Base-by-base conservation (phyloP, 352 stramenopile genomes). In the Phytophthora parvispora region DNA sequence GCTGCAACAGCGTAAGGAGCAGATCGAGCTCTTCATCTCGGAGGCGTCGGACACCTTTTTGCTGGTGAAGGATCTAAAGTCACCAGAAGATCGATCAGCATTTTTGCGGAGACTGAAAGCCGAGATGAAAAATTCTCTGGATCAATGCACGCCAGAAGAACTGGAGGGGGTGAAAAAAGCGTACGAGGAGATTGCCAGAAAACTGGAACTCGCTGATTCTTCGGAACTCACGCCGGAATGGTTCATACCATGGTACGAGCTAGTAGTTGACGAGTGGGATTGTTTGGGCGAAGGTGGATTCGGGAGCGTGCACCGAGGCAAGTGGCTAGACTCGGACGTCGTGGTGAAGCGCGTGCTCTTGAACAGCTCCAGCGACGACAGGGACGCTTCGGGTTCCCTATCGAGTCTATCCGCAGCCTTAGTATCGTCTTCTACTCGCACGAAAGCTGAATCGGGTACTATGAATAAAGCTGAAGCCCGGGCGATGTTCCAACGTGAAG, bases 401-500 rank as follows among this genome's bases (percentile, higher is more conserved):
- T 45, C 36, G 27, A 51, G 22, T 22, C 20, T 6, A 2, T 51
- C 34, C 1, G 15, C 24, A 2, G 34, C 20, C 7, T 18, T n/a
- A n/a, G n/a, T n/a, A n/a, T n/a, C n/a, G n/a, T n/a, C n/a, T n/a
- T n/a, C n/a, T n/a, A n/a, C n/a, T n/a, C n/a, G n/a, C n/a, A n/a
- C n/a, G n/a, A n/a, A n/a, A n/a, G n/a, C n/a, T n/a, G n/a, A 32
- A 2, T 31, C 38, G 9, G 20, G 7, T 43, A 13, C 48, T 38
- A 16, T 27, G 6, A 67, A 50, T 18, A 36, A 40, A 56, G 29
- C 27, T 3, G 60, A 67, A 48, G 45, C 57, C 2, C 16, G 24
- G 9, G 20, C 6, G 9, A 69, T 69, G 59, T 74, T 74, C 52
- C 51, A 52, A 8, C 60, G 13, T 3, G 67, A 75, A 38, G 67